phyloP scores from a whole-genome alignment of 352 stramenopile species.

The Phytophthora cryptogea region DNA sequence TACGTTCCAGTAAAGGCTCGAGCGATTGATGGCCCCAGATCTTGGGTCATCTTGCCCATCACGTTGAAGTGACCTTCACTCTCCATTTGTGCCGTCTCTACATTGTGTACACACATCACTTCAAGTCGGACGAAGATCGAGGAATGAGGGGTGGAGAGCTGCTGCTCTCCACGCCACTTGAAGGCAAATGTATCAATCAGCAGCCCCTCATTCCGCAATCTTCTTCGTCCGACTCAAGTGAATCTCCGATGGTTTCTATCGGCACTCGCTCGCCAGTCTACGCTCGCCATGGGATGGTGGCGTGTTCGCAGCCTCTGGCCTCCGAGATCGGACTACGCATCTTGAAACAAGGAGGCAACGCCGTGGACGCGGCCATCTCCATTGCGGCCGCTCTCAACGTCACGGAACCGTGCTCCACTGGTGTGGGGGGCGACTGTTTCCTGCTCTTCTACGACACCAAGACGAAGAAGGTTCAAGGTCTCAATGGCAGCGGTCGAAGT shows the following conservation, averaged over 20 bases:
- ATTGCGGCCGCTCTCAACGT: conserved; percentile 62
- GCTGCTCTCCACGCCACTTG: conserved; percentile 11
- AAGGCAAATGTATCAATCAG: background rate
- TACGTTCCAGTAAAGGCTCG: conserved; percentile 7
- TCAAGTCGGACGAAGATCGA: too few relatives aligned
- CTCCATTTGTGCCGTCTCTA: background rate
- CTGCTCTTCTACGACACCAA: conserved; percentile 93
- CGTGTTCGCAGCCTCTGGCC: conserved; percentile 94
- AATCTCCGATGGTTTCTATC: conserved; percentile 47
- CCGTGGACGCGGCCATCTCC: conserved; percentile 91
- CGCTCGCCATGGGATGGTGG: conserved; percentile 90
- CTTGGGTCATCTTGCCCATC: conserved; percentile 5
- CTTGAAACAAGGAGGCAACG: conserved; percentile 91
- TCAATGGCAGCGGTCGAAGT: conserved; percentile 94
- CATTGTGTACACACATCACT: conserved; percentile 12
- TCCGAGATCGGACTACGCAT: conserved; percentile 92
- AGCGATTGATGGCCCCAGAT: background rate
- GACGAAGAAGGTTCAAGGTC: conserved; percentile 77
- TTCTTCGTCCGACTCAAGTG: background rate
- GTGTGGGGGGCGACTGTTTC: conserved; percentile 95
- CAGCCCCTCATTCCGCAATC: conserved; percentile 16
- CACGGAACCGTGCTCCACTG: conserved; percentile 79
- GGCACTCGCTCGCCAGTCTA: conserved; percentile 88
- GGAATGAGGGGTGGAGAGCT: too few relatives aligned
- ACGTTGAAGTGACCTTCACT: conserved; percentile 13